Evolutionary conservation across 1,284 basidiomycete genomes (phyloP), one percentile per base, ranked within the genome.

Genomic region (Trametes pubescens): DNA sequence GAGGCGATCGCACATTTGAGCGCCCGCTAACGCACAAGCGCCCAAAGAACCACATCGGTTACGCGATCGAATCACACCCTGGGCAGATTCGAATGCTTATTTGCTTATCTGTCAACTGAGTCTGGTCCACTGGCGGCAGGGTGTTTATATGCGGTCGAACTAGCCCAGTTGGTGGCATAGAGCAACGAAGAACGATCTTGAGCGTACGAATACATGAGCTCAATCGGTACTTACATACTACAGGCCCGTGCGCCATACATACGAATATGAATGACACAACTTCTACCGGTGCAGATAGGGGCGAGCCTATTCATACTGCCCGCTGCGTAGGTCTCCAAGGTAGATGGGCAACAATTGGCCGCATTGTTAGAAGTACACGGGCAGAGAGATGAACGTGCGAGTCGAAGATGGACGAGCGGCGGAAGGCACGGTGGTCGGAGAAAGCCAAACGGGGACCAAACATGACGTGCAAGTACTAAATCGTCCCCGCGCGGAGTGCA

Each of bases 371-470:
- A 47, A 13, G 22, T 26, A 29, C 26, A 49, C 48, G 29, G 1
- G 14, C 14, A 11, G 5, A 38, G 22, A 44, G 34, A 48, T 61
- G 57, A 65, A 68, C 66, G 66, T 68, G 66, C 64, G 66, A 65
- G n/a, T 26, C 35, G 13, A 29, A 44, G 29, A 26, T 35, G 38
- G n/a, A 32, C 24, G 51, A 55, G 59, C 55, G 62, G 44, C 55
- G 61, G 22, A 49, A 47, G n/a, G 56, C 34, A 57, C 46, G 56
- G 56, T 29, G 18, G 51, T 63, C 64, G 67, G 66, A 68, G 64
- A 44, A 38, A 48, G 56, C 63, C 66, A 65, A 68, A 65, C 64
- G 51, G 60, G 52, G 64, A 55, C 61, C 57, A 63, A 64, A 64
- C 64, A 65, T 55, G 48, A 55, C 61, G 51, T 32, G 29, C 46